phyloP scores from a whole-genome alignment of 1,139 yeast genomes.

The Diutina sp. region DNA sequence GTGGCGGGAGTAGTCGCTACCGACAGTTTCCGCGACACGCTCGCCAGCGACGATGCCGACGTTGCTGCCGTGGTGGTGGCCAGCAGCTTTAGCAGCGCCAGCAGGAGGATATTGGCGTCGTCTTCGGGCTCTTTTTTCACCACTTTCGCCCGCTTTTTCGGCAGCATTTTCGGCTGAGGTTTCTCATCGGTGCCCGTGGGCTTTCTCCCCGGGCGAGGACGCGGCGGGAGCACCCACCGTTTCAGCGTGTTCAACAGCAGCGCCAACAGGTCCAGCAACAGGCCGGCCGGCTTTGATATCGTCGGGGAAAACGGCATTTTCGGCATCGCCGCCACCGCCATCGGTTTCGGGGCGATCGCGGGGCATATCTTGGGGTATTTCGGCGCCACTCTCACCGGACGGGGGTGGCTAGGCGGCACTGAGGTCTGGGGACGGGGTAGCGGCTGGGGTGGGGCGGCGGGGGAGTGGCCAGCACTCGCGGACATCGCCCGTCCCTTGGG shows the following conservation, averaged over 20 bases:
- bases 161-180: conserved; percentile 2
- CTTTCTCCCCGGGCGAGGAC: conserved; percentile 51
- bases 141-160: conserved; percentile 3
- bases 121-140: conserved; percentile 2
- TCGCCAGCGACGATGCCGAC: neutral
- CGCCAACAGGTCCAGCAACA: neutral
- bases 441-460: neutral
- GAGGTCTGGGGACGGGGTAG: neutral
- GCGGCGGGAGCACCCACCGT: conserved; percentile 53
- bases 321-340: neutral
- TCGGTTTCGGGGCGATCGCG: conserved; percentile 1
- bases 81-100: neutral
- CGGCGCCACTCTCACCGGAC: neutral
- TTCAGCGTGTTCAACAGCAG: conserved; percentile 31
- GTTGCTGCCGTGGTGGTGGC: neutral
- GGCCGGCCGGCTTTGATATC: neutral
- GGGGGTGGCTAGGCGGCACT: neutral
- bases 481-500: neutral
- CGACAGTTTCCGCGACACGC: neutral
- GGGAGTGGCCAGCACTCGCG: neutral
- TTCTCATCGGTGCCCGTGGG: conserved; percentile 14
- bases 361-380: conserved; percentile 2
- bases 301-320: neutral
- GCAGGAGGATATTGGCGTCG: neutral
- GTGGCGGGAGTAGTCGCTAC: neutral